phyloP scores from a whole-genome alignment of 208 protist species.

The Trypanosoma platydactyli region DNA sequence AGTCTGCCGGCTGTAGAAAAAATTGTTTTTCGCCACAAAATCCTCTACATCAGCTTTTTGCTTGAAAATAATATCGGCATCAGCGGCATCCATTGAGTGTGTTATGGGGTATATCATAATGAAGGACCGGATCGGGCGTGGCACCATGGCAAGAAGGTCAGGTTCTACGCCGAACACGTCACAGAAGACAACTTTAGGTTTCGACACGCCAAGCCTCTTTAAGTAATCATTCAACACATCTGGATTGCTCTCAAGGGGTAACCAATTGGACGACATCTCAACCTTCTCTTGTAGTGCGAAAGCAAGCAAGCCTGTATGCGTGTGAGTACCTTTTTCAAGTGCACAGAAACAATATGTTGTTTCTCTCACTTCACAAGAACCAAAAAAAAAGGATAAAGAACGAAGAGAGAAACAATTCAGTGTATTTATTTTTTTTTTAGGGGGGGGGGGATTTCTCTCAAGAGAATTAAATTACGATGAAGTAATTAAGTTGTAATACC shows the following conservation, averaged over 20 bases:
- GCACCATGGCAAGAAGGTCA: slow-evolving; percentile 92
- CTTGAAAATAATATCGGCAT: slow-evolving; percentile 9
- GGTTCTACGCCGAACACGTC: slow-evolving; percentile 92
- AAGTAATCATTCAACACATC: slow-evolving; percentile 91
- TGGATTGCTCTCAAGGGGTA: slow-evolving; percentile 94
- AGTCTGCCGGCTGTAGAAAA: slow-evolving; percentile 93
- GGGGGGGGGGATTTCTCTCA: too few relatives aligned
- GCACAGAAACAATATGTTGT: too few relatives aligned
- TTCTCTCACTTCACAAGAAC: not conserved
- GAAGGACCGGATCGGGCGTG: slow-evolving; percentile 83
- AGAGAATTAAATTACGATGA: too few relatives aligned
- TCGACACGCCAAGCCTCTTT: slow-evolving; percentile 44
- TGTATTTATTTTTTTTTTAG: not conserved
- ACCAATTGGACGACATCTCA: slow-evolving; percentile 39
- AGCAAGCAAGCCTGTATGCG: not conserved
- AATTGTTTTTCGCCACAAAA: slow-evolving; percentile 39
- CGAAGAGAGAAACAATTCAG: not conserved
- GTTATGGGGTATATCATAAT: slow-evolving; percentile 93
- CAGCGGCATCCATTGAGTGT: slow-evolving; percentile 30
- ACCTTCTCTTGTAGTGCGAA: not conserved
- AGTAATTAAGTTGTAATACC: too few relatives aligned
- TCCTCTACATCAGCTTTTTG: slow-evolving; percentile 43
- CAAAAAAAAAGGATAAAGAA: not conserved
- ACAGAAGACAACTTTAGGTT: slow-evolving; percentile 65
- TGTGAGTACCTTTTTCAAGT: too few relatives aligned